Evolutionary conservation across 495 filamentous ascomycete species (phyloP).

Genomic region (Neurospora terricola): DNA sequence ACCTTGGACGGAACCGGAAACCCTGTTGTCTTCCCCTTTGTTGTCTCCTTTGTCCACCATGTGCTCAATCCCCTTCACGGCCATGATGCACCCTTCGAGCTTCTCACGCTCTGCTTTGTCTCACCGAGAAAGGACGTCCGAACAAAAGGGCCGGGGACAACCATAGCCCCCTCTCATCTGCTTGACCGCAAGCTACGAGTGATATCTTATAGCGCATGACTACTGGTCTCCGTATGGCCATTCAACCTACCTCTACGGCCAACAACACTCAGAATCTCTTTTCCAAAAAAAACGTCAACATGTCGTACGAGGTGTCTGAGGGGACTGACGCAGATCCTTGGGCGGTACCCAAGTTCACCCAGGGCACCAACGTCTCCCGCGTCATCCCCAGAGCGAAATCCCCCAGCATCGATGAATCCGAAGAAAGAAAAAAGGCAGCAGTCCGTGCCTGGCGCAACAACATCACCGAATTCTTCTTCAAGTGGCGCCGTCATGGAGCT

Average conservation of each 20-base stretch:
- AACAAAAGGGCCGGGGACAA: background rate
- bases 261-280: background rate
- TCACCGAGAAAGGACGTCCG: background rate
- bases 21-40: background rate
- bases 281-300: background rate
- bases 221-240: background rate
- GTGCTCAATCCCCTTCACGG: background rate
- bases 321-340: background rate
- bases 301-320: background rate
- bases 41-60: background rate
- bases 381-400: background rate
- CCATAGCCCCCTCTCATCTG: background rate
- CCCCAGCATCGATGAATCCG: background rate
- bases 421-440: background rate
- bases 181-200: background rate
- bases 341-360: background rate
- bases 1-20: background rate
- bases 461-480: background rate
- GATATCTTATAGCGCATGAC: background rate
- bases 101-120: background rate
- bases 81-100: background rate
- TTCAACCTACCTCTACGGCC: background rate
- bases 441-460: background rate
- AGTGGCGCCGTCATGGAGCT: background rate
- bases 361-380: background rate